Base-by-base conservation (phyloP, 2,329 filamentous ascomycete genomes). In the Xylaria sp. region DNA sequence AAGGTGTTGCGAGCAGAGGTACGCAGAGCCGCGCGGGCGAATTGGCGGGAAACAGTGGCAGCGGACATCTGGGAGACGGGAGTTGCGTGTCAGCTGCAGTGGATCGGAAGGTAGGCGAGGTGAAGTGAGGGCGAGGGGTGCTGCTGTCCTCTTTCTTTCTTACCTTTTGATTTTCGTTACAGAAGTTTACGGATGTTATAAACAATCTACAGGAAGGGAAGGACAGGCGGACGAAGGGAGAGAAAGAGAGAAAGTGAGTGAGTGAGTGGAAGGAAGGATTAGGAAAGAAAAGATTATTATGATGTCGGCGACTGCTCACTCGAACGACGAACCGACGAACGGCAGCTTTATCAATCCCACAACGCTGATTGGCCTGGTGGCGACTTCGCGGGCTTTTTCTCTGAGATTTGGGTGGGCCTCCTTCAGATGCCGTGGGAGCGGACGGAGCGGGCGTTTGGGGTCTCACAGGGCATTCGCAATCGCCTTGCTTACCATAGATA, bases 1-100 rank as follows among this genome's bases (percentile, higher is more conserved):
- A 92, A 86, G 72, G 88, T 84, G 76, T 84, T 86, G 76, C 87
- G 89, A 53, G 87, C 82, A 61, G 85, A 81, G 75, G 87, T 83
- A 77, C 88, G 88, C 78, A 90, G 82, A 66, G 90, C 84, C 73
- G 85, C 83, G 78, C 86, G 86, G 79, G 85, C 81, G 75, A 88
- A 82, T 72, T 86, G 85, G 74, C 86, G 86, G 72, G 77, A 78
- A 58, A 75, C 69, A 60, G 85, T 83, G 71, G 84, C 80, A 72
- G 81, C 80, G 64, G 81, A 81, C 82, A 84, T 85, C 79, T 82
- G 74, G 21, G 61, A 64, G 62, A 64, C 2, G 14, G 39, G 11
- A 17, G 39, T 21, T 27, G 30, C 9, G 36, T 54, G 59, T 71
- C 51, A 71, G 69, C 50, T 55, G 36, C 11, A 45, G 8, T 27